A percentile compares a stretch with the other conserved stretches of the same genome.
Conservation (phyloP, 352 stramenopile species). For the Phytopythium cucurbitacearum region DNA sequence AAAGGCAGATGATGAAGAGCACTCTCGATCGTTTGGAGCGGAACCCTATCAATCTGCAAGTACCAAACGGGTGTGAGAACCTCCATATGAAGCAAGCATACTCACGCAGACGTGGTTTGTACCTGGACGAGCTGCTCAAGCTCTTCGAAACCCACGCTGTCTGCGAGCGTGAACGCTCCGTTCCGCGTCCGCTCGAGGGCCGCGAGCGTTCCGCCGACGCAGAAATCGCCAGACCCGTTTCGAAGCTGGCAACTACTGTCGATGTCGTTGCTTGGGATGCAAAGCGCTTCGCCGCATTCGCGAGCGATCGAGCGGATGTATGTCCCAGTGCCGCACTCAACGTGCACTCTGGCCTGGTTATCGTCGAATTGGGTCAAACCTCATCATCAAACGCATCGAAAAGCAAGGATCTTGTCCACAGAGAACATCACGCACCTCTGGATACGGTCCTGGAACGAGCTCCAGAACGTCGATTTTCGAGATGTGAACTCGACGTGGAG, state of each 20-base stretch:
- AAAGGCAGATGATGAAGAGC: constrained; percentile 54
- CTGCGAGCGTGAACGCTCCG: constrained; percentile 42
- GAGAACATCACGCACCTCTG: constrained; percentile 33
- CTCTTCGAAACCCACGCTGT: constrained; percentile 56
- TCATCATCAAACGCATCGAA: neutral
- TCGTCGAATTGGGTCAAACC: constrained; percentile 4
- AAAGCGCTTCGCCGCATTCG: constrained; percentile 69
- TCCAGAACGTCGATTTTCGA: constrained; percentile 46
- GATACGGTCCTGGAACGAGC: constrained; percentile 49
- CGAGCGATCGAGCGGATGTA: constrained; percentile 87
- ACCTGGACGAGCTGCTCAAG: constrained; percentile 18
- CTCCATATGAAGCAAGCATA: neutral
- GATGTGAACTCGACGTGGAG: constrained; percentile 59
- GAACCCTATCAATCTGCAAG: constrained; percentile 26
- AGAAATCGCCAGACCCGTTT: constrained; percentile 34
- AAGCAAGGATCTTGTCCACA: neutral
- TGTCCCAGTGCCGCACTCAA: constrained; percentile 69
- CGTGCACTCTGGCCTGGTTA: constrained; percentile 34
- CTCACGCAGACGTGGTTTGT: constrained; percentile 28
- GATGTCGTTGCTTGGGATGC: constrained; percentile 23
- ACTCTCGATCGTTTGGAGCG: constrained; percentile 52
- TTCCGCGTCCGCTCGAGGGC: constrained; percentile 59
- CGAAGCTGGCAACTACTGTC: constrained; percentile 15
- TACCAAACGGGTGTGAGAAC: constrained; percentile 3
- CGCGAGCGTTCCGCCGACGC: constrained; percentile 60